Conservation (phyloP, 108 stramenopile genomes). For the Licmophora abbreviata region DNA sequence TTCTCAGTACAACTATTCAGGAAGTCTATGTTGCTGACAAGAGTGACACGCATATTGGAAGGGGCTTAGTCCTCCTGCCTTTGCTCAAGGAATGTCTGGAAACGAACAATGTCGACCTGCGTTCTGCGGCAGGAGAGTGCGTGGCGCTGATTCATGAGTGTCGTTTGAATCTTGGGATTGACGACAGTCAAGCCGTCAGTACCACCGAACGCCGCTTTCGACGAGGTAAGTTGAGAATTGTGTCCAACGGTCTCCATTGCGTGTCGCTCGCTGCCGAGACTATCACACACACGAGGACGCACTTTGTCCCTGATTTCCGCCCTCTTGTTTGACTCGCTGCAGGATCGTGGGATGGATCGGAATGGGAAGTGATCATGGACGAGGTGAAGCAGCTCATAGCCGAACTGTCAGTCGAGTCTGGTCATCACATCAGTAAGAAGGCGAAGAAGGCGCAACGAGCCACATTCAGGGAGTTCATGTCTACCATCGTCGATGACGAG, state of each 20-base stretch:
- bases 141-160: slow-evolving; percentile 72
- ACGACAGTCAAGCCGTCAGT: slow-evolving; percentile 29
- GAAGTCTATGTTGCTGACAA: slow-evolving; percentile 57
- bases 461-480: slow-evolving; percentile 73
- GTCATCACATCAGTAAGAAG: slow-evolving; percentile 71
- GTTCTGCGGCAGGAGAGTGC: slow-evolving; percentile 71
- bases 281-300: too few relatives aligned
- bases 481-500: slow-evolving; percentile 78
- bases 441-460: slow-evolving; percentile 72
- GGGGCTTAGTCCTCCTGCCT: slow-evolving; percentile 51
- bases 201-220: slow-evolving; percentile 42
- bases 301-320: too few relatives aligned
- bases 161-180: slow-evolving; percentile 51
- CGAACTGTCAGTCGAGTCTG: slow-evolving; percentile 59
- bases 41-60: slow-evolving; percentile 36
- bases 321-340: too few relatives aligned
- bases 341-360: slow-evolving; percentile 81
- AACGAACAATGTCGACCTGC: slow-evolving; percentile 25
- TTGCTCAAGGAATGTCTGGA: slow-evolving; percentile 55
- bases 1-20: slow-evolving; percentile 53
- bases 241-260: too few relatives aligned
- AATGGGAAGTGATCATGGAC: slow-evolving; percentile 70
- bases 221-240: too few relatives aligned
- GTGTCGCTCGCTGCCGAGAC: too few relatives aligned
- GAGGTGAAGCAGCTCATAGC: slow-evolving; percentile 69